Base-by-base conservation (phyloP, 106 monocot genomes). In the Acanthochlamys bracteata region DNA sequence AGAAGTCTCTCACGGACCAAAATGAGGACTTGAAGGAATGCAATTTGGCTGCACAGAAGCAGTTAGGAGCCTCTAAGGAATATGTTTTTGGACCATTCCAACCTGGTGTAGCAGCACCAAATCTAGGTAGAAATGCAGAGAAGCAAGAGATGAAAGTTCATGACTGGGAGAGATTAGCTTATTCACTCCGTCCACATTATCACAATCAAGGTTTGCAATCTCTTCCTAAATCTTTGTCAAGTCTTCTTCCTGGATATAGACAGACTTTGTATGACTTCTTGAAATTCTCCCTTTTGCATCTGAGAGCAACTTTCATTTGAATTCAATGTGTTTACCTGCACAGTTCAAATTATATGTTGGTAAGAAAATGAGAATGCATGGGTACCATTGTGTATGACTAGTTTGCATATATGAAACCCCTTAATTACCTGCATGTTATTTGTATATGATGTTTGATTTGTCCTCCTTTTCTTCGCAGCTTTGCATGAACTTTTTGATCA, bases 51-150 rank as follows among this genome's bases (percentile, higher is more conserved):
- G 91, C 69, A 24, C 83, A 79, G 42, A 86, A 69, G 70, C 85
- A 87, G 54, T 60, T 83, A 41, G 70, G 86, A 33, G 61, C 55
- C 14, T 67, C 78, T 0, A 79, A 80, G 61, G 59, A 69, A 53
- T 85, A 67, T 64, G 74, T 70, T 69, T 98, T 88, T 75, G 98
- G 92, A 0, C 98, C 98, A 60, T 98, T 98, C 59, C 66, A 60
- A 25, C 98, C 98, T 24, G 42, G 51, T 59, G 43, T 26, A 9
- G 55, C 61, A n/a, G 27, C 23, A 13, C 78, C 78, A 65, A 27
- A 40, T 23, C 49, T 27, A 20, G 62, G 43, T 21, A 60, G 20
- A 23, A 25, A 7, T 10, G 75, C 66, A 11, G 61, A 64, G 17
- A 68, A 61, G 49, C 16, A 20, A 11, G 23, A n/a, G 11, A 63